These are phyloP conservation scores for Stenocarpella maydis DNA, from an alignment of 2,329 filamentous ascomycete species.

Conservation along the genomic window DNA sequence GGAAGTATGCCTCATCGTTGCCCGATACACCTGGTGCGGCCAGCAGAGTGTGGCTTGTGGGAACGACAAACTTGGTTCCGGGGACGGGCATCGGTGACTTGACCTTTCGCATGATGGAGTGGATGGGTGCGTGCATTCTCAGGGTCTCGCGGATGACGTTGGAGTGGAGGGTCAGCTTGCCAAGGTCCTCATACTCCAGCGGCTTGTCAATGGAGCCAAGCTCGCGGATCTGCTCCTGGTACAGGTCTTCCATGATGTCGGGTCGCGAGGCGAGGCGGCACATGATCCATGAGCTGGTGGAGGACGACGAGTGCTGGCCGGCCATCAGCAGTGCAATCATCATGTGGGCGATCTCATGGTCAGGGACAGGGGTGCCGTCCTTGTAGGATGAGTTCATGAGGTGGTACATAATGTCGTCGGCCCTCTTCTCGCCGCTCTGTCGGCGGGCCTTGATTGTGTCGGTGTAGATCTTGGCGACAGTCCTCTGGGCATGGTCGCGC, in stretches of 20 bases:
- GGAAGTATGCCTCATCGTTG: constrained; percentile 77
- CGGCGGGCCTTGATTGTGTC: constrained; percentile 74
- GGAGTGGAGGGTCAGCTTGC: constrained; percentile 81
- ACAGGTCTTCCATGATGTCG: constrained; percentile 74
- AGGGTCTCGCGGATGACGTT: constrained; percentile 92
- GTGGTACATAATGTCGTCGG: constrained; percentile 80
- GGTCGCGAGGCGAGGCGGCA: constrained; percentile 76
- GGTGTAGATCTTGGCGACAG: constrained; percentile 78
- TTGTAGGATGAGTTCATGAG: constrained; percentile 82
- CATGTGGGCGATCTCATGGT: constrained; percentile 82
- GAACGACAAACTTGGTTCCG: constrained; percentile 83
- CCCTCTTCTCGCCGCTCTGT: constrained; percentile 50
- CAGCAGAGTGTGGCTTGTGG: constrained; percentile 81
- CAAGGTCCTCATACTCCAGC: constrained; percentile 79
- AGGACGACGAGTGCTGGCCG: constrained; percentile 82
- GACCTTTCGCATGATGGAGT: constrained; percentile 93
- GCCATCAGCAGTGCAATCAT: constrained; percentile 90
- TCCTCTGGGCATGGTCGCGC: constrained; percentile 76
- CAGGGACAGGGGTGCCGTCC: constrained; percentile 71
- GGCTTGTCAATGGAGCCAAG: constrained; percentile 79
- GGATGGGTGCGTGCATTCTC: constrained; percentile 89
- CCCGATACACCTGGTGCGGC: constrained; percentile 86
- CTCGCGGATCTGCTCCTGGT: constrained; percentile 77
- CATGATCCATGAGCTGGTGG: constrained; percentile 80
- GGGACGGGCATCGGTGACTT: constrained; percentile 86